Conservation (phyloP, 495 filamentous ascomycete species). For the Penicillium steckii region DNA sequence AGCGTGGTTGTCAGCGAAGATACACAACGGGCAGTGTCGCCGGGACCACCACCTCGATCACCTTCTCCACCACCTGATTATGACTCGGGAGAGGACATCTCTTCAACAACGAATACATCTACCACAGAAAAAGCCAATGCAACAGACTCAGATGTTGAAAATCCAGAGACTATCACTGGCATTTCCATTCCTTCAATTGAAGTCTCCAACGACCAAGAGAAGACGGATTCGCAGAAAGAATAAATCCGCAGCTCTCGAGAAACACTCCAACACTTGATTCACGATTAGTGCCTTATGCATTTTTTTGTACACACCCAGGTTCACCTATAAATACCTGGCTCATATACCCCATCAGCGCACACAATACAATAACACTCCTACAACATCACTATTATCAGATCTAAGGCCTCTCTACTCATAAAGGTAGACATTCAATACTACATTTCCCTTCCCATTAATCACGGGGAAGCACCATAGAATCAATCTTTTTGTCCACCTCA, state of each 20-base stretch:
- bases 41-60: conserved; percentile 3
- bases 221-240: neutral
- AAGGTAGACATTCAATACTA: no score
- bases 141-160: neutral
- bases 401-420: neutral
- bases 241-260: neutral
- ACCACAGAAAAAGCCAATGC: neutral
- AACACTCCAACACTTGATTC: neutral
- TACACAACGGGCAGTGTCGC: conserved; percentile 8
- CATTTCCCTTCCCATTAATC: no score
- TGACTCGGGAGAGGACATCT: conserved; percentile 6
- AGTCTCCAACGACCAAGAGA: conserved; percentile 19
- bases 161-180: neutral
- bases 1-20: conserved; percentile 18
- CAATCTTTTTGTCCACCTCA: no score
- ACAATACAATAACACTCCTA: neutral
- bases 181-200: conserved; percentile 25
- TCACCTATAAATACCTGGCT: neutral
- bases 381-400: neutral
- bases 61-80: neutral
- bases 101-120: neutral
- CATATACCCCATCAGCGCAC: conserved; percentile 3
- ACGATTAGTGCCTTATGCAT: neutral
- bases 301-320: neutral
- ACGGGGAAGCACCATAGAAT: no score